Percentiles rank a stretch among this genome's conserved stretches.
Evolutionary conservation across 2,329 filamentous ascomycete species (phyloP).

Genomic region (Cadophora luteo-olivacea): DNA sequence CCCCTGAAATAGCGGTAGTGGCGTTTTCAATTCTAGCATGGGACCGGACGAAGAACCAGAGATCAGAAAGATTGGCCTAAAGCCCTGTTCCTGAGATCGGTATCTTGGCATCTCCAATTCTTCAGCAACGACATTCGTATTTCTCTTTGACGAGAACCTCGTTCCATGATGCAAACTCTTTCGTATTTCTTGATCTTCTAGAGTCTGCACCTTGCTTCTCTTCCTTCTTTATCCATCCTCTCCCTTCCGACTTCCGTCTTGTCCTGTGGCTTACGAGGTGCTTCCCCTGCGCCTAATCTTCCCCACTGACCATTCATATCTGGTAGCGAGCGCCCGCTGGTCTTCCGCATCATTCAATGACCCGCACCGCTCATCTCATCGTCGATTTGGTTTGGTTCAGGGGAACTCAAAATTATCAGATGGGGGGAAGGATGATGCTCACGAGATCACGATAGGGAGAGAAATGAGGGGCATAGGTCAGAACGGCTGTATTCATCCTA

Average conservation of each 20-base stretch:
- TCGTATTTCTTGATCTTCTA: too few relatives aligned
- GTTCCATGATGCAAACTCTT: too few relatives aligned
- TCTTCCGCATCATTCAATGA: neutral
- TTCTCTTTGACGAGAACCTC: too few relatives aligned
- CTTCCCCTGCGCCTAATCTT: neutral
- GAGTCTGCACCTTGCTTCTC: too few relatives aligned
- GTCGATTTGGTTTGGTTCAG: neutral
- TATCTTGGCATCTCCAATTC: neutral
- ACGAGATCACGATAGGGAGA: too few relatives aligned
- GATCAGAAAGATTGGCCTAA: neutral
- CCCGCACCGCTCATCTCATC: neutral
- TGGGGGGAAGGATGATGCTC: neutral
- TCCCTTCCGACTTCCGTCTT: conserved; percentile 8
- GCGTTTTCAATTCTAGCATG: neutral
- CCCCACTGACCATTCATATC: conserved; percentile 1
- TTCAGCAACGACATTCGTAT: too few relatives aligned
- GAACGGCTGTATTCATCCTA: neutral
- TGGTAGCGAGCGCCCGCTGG: neutral
- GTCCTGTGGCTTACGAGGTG: neutral
- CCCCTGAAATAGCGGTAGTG: neutral
- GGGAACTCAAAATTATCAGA: neutral
- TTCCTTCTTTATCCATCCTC: too few relatives aligned
- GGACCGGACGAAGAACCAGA: neutral
- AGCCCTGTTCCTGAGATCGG: neutral
- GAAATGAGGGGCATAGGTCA: neutral